phyloP scores from a whole-genome alignment of 202 grass and related monocot species.

The Panicum virgatum region DNA sequence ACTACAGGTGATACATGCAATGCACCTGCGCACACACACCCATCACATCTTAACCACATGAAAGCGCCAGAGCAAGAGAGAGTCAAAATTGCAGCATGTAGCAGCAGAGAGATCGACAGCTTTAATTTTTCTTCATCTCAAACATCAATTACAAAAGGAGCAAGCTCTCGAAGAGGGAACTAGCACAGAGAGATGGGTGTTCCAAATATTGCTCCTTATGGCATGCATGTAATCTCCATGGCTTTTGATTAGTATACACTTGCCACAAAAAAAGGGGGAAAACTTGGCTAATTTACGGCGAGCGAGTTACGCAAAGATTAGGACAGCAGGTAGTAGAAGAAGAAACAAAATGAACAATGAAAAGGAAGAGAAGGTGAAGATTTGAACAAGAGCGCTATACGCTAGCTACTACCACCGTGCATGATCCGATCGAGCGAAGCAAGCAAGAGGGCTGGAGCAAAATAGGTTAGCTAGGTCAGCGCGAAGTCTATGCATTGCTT shows the following conservation, averaged over 20 bases:
- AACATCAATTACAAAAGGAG: not conserved
- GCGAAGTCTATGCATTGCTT: conserved; percentile 66
- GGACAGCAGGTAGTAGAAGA: conserved; percentile 34
- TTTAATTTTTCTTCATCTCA: not conserved
- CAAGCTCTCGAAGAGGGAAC: not conserved
- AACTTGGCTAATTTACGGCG: conserved; percentile 19
- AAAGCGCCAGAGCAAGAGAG: conserved; percentile 40
- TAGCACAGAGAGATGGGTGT: not conserved
- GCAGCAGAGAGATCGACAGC: conserved; percentile 4
- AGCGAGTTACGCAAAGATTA: conserved; percentile 19
- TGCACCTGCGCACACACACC: conserved; percentile 47
- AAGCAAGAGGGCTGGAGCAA: conserved; percentile 13
- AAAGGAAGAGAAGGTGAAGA: not conserved
- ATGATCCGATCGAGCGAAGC: conserved; percentile 4
- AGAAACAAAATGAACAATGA: conserved; percentile 1
- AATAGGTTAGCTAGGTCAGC: conserved; percentile 46
- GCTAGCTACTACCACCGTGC: not conserved
- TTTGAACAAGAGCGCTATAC: conserved; percentile 1
- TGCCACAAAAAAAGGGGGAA: not conserved
- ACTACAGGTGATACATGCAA: conserved; percentile 35
- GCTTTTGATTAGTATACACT: conserved; percentile 39
- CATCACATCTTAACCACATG: conserved; percentile 51
- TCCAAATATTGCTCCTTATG: conserved; percentile 43
- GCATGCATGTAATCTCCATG: conserved; percentile 30
- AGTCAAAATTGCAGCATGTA: conserved; percentile 25